A percentile compares a stretch with the other conserved stretches of the same genome.
Evolutionary conservation across 1,139 yeast genomes (phyloP).

Genomic region (Pneumocystis jirovecii): DNA sequence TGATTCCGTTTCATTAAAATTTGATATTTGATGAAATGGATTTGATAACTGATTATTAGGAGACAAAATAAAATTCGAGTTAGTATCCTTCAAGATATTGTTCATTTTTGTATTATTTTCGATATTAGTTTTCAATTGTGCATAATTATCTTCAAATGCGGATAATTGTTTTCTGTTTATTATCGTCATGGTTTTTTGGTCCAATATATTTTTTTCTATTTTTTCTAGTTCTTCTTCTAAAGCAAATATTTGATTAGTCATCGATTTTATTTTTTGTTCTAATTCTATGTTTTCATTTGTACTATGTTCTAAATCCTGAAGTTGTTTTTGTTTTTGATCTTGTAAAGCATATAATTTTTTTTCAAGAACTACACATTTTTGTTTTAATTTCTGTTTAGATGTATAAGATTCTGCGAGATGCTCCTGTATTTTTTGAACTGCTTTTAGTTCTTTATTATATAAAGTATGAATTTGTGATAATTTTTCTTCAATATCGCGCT

Average conservation of each 20-base stretch:
- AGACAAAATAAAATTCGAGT: background rate
- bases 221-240: conserved; percentile 42
- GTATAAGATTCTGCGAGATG: conserved; percentile 43
- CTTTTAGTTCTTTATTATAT: conserved; percentile 58
- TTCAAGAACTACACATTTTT: conserved; percentile 66
- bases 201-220: conserved; percentile 39
- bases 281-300: conserved; percentile 51
- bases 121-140: conserved; percentile 30
- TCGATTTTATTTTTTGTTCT: conserved; percentile 40
- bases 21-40: background rate
- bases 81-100: background rate
- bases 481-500: conserved; percentile 57
- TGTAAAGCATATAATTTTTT: conserved; percentile 67
- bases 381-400: conserved; percentile 58
- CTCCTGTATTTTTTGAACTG: conserved; percentile 56
- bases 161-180: conserved; percentile 59
- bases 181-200: conserved; percentile 46
- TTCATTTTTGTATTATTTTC: conserved; percentile 22
- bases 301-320: conserved; percentile 44
- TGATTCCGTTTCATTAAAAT: background rate
- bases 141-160: conserved; percentile 38
- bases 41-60: background rate
- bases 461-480: conserved; percentile 50
- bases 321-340: conserved; percentile 47
- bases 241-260: conserved; percentile 53